Evolutionary conservation across 148 eudicot species (phyloP), one percentile per base, ranked within the genome.

Genomic region (Camellia granthamiana): DNA sequence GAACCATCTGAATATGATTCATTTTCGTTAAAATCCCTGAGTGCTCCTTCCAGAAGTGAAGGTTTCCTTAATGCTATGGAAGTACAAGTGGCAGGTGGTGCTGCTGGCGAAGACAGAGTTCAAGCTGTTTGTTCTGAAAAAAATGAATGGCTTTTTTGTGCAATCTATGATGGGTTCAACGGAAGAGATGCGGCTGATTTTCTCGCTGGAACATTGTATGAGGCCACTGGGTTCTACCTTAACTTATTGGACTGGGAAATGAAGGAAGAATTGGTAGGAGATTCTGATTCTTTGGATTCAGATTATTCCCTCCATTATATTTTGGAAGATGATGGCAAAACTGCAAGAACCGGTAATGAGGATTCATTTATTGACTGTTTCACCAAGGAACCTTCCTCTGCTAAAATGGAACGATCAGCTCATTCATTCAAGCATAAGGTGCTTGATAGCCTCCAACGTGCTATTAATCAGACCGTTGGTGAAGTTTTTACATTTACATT

Each of bases 181-280:
- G 98, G 98, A 43, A 82, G 98, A 86, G 98, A 95, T 88, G 98
- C 97, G 6, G 98, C 98, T 81, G 98, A 95, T 83, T 95, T 93
- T 83, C 84, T 95, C 11, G 94, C 98, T 3, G 98, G 97, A 62
- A 95, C 97, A n/a, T 74, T 93, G 65, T 95, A 95, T 77, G 98
- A 95, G 79, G 85, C 92, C 18, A 88, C 93, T 73, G 88, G 92
- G 63, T 87, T 81, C 80, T 83, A 93, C 88, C 91, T 95, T 77
- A 92, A 90, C 84, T 85, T 81, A 52, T 80, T 90, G 63, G 90
- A 89, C 64, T 88, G 86, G 88, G 94, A 91, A 86, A 56, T 83
- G 21, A 88, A 88, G 77, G 86, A 85, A 21, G 90, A 86, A 71
- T 73, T 51, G 2, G 69, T 62, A 51, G 78, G 81, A 67, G 75